phyloP scores from a whole-genome alignment of 2,329 filamentous ascomycete species.

The Cercospora sojina region DNA sequence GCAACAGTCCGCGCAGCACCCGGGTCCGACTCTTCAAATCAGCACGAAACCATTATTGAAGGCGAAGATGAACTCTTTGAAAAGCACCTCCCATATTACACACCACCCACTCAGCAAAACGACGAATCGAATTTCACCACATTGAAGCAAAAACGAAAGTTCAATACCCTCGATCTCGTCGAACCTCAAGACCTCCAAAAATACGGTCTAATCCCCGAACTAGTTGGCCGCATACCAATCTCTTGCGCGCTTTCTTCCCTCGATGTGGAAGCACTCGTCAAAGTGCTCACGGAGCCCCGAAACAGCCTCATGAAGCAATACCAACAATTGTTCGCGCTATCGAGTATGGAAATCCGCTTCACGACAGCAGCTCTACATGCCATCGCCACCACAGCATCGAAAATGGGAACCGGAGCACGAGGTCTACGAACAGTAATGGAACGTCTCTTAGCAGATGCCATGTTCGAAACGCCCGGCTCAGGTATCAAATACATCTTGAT shows the following conservation, averaged over 20 bases:
- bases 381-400: conserved; percentile 69
- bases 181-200: conserved; percentile 75
- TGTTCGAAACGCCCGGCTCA: conserved; percentile 51
- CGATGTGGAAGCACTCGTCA: conserved; percentile 65
- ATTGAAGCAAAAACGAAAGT: conserved; percentile 57
- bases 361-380: conserved; percentile 78
- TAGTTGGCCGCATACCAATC: conserved; percentile 93
- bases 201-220: conserved; percentile 78
- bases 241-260: conserved; percentile 81
- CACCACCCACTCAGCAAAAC: conserved; percentile 27
- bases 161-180: conserved; percentile 64
- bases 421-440: conserved; percentile 51
- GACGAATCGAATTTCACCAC: conserved; percentile 38
- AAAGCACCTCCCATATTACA: conserved; percentile 52
- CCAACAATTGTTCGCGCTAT: conserved; percentile 80
- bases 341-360: conserved; percentile 73
- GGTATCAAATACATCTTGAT: conserved; percentile 49
- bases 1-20: conserved; percentile 65
- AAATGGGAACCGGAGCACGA: conserved; percentile 68
- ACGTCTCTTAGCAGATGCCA: conserved; percentile 46
- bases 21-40: conserved; percentile 38
- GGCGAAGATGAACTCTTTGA: conserved; percentile 57
- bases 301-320: conserved; percentile 89
- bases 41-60: conserved; percentile 58
- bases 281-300: conserved; percentile 87